Conservation (phyloP, 2,329 filamentous ascomycete species). For the Exophiala sp. region DNA sequence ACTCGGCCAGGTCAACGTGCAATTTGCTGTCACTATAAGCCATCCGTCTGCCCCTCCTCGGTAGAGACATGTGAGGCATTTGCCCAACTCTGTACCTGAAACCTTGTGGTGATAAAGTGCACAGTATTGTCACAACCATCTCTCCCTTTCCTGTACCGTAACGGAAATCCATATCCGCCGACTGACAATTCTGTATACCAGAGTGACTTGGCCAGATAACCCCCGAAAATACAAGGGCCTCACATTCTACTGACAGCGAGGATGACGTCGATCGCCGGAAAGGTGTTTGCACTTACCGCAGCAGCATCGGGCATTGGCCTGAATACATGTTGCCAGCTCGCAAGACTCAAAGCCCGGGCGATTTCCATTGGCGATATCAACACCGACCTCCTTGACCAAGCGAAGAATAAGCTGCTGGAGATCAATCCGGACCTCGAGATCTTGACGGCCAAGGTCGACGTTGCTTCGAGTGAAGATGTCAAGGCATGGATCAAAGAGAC, state of each 20-base stretch:
- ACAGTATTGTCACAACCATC: not conserved
- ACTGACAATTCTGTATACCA: not conserved
- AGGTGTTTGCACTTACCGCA: conserved; percentile 13
- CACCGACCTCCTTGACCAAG: conserved; percentile 1
- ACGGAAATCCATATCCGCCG: not conserved
- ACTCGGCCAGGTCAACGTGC: not conserved
- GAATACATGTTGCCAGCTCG: conserved; percentile 35
- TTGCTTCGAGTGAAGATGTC: conserved; percentile 8
- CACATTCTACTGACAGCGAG: not conserved
- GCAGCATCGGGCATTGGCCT: conserved; percentile 46
- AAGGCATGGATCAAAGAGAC: conserved; percentile 18
- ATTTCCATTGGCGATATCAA: conserved; percentile 11
- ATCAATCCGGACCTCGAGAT: conserved; percentile 13
- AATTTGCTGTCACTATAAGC: not conserved
- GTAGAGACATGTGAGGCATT: not conserved
- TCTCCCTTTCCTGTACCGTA: not conserved
- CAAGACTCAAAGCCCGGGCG: conserved; percentile 7
- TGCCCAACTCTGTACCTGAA: not conserved
- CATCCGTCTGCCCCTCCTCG: not conserved
- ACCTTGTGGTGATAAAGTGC: conserved; percentile 3
- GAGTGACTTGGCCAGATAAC: not conserved
- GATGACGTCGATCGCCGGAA: conserved; percentile 12
- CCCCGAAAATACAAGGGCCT: not conserved
- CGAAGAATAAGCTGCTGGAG: conserved; percentile 34
- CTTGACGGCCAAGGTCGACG: conserved; percentile 13